Percentiles rank a stretch among this genome's conserved stretches.
Conservation (phyloP, 73 alveolate genomes). For the Tetrahymena malaccensis region DNA sequence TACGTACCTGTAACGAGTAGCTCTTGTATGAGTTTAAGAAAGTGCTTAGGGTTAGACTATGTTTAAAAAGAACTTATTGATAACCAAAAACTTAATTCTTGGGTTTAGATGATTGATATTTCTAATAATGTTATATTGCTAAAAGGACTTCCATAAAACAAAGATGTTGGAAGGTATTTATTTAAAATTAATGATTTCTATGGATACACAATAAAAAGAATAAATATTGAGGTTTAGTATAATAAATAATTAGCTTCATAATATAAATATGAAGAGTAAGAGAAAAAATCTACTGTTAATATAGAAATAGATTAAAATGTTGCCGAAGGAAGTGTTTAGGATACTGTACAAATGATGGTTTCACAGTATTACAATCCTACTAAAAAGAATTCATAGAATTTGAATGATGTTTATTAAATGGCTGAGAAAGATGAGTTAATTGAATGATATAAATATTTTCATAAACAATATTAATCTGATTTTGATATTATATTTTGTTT, state of each 20-base stretch:
- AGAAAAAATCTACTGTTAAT: not conserved
- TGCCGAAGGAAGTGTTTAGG: not conserved
- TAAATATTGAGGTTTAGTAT: not conserved
- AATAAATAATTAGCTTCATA: not conserved
- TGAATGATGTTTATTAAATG: not conserved
- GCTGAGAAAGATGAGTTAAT: not conserved
- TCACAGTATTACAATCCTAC: not conserved
- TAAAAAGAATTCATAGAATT: not conserved
- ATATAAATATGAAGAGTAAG: not conserved
- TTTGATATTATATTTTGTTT: too few relatives aligned
- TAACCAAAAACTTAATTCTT: not conserved
- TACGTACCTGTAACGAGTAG: not conserved
- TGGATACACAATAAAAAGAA: not conserved
- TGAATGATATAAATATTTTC: not conserved
- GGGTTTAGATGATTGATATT: not conserved
- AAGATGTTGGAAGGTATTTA: not conserved
- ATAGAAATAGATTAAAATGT: not conserved
- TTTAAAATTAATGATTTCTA: not conserved
- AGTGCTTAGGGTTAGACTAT: not conserved
- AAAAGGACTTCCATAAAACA: not conserved
- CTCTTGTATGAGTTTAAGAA: not conserved
- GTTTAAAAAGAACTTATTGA: not conserved
- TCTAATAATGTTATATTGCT: not conserved
- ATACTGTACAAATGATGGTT: not conserved
- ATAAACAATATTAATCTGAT: too few relatives aligned